Percentiles rank a stretch among this genome's conserved stretches.
phyloP scores from a whole-genome alignment of 176 grass and related monocot genomes.

The Guadua angustifolia region DNA sequence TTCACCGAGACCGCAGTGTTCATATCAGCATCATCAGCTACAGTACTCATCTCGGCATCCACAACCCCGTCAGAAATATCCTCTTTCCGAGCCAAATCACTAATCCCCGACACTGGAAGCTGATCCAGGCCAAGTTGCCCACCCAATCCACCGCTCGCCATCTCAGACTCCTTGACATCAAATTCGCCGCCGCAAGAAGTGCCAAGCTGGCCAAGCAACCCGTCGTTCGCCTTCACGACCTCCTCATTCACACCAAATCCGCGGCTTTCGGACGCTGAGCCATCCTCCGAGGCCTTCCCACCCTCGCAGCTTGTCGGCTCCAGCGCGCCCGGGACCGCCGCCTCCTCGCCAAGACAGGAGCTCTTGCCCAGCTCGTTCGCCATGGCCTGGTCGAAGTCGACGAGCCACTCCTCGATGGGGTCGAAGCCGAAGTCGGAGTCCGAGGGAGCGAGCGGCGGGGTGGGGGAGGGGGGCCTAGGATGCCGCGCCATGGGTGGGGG shows the following conservation, averaged over 20 bases:
- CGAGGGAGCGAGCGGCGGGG: constrained; percentile 3
- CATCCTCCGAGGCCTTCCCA: not conserved
- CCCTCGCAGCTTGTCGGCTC: not conserved
- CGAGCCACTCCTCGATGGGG: constrained; percentile 79
- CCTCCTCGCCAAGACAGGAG: constrained; percentile 28
- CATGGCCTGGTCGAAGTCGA: constrained; percentile 64
- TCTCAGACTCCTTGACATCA: constrained; percentile 20
- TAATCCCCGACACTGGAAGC: not conserved
- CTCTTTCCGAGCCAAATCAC: constrained; percentile 32
- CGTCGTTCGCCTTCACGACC: not conserved
- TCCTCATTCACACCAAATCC: constrained; percentile 35
- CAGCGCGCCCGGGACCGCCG: not conserved
- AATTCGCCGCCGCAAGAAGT: constrained; percentile 1
- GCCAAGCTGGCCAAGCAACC: not conserved
- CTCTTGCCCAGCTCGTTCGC: constrained; percentile 34
- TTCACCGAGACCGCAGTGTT: not conserved
- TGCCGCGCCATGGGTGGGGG: constrained; percentile 40
- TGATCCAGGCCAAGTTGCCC: constrained; percentile 11
- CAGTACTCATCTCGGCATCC: not conserved
- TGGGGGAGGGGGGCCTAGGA: constrained; percentile 45
- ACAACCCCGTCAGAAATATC: not conserved
- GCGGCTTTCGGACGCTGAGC: not conserved
- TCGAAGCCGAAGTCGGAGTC: constrained; percentile 57
- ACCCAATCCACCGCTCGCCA: not conserved
- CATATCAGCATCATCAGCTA: constrained; percentile 23